Percentiles rank a stretch among this genome's conserved stretches.
phyloP scores from a whole-genome alignment of 2,329 filamentous ascomycete genomes.

The Curvularia verruculosa region DNA sequence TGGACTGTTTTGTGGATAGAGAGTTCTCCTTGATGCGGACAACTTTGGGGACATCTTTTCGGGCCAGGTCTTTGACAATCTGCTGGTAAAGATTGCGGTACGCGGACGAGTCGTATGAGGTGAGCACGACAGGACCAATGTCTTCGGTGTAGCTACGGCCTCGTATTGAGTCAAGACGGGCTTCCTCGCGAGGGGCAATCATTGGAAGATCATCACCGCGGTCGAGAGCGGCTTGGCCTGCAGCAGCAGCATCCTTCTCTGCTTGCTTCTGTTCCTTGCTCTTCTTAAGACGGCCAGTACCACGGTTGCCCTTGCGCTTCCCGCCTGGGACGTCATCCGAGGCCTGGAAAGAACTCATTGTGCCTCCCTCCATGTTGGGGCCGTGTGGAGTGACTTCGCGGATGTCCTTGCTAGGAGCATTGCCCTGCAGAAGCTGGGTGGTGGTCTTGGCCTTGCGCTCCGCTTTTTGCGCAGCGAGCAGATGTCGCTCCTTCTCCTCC shows the following conservation, averaged over 20 bases:
- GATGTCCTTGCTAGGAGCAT: conserved; percentile 75
- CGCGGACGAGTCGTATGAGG: conserved; percentile 81
- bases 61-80: conserved; percentile 92
- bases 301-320: conserved; percentile 60
- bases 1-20: conserved; percentile 86
- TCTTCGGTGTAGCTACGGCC: conserved; percentile 59
- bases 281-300: conserved; percentile 77
- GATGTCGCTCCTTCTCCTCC: conserved; percentile 77
- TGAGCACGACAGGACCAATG: conserved; percentile 44
- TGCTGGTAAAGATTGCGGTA: conserved; percentile 98
- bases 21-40: conserved; percentile 87
- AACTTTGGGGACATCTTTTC: conserved; percentile 92
- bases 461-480: conserved; percentile 85
- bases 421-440: conserved; percentile 83
- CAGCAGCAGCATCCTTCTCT: conserved; percentile 78
- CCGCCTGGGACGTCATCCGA: conserved; percentile 58
- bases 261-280: conserved; percentile 76
- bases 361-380: conserved; percentile 82
- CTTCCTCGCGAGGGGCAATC: conserved; percentile 65
- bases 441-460: conserved; percentile 93
- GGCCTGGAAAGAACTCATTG: conserved; percentile 82
- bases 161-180: conserved; percentile 53
- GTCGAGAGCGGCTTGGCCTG: conserved; percentile 82
- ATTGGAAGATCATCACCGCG: conserved; percentile 74
- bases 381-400: conserved; percentile 73